phyloP scores from a whole-genome alignment of 1,284 basidiomycete genomes.

The Tylopilus sp. region DNA sequence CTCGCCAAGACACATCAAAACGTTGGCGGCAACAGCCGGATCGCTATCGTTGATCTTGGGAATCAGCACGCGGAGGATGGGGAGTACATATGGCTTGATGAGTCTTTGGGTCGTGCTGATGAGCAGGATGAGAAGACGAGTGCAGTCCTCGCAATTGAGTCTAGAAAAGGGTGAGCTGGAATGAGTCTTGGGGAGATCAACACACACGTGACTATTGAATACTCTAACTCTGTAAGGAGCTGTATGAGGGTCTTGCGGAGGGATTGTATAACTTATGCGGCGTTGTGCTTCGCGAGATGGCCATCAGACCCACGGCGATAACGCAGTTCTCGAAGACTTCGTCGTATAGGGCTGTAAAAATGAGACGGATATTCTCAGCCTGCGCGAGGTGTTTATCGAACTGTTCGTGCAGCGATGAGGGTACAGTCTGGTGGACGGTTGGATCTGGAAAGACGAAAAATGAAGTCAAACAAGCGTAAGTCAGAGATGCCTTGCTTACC shows the following conservation, averaged over 20 bases:
- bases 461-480: background rate
- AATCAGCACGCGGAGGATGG: constrained; percentile 90
- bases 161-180: constrained; percentile 33
- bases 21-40: constrained; percentile 87
- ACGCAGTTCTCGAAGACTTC: constrained; percentile 94
- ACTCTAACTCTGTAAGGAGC: constrained; percentile 95
- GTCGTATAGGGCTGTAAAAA: constrained; percentile 98
- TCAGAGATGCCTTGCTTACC: constrained; percentile 44
- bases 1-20: constrained; percentile 94
- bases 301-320: constrained; percentile 92
- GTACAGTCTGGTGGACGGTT: constrained; percentile 82
- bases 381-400: constrained; percentile 99
- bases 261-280: constrained; percentile 98
- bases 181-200: background rate
- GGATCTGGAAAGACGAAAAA: constrained; percentile 65
- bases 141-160: constrained; percentile 89
- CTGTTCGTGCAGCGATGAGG: constrained; percentile 85
- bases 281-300: constrained; percentile 92
- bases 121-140: constrained; percentile 81
- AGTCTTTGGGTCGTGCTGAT: constrained; percentile 90
- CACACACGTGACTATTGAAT: constrained; percentile 83
- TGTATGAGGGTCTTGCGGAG: constrained; percentile 95
- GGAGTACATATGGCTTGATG: constrained; percentile 96
- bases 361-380: constrained; percentile 93
- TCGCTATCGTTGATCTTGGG: constrained; percentile 85